Conservation (phyloP, 352 stramenopile species). For the Phytophthora uliginosa region DNA sequence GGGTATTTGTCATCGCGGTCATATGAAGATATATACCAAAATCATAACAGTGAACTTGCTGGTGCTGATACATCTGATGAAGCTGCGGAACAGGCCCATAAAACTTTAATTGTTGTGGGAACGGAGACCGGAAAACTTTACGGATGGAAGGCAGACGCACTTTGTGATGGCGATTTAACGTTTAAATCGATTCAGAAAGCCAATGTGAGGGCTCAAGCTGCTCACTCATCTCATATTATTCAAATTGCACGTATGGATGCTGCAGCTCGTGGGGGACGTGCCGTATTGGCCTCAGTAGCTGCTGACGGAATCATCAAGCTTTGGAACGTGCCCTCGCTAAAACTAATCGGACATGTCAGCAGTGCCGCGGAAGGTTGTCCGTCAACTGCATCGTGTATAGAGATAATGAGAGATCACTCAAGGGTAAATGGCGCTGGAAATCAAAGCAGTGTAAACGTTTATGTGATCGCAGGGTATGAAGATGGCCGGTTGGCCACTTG, state of each 20-base stretch:
- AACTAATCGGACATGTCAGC: conserved; percentile 53
- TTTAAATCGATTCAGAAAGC: conserved; percentile 36
- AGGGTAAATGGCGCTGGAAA: neutral
- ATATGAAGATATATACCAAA: conserved; percentile 7
- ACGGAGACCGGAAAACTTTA: conserved; percentile 54
- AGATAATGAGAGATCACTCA: conserved; percentile 21
- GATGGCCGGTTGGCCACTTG: conserved; percentile 63
- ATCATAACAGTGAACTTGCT: neutral
- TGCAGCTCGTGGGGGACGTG: conserved; percentile 4
- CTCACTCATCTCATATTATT: conserved; percentile 64
- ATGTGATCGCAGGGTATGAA: conserved; percentile 58
- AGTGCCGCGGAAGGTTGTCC: conserved; percentile 36
- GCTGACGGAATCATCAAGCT: conserved; percentile 72
- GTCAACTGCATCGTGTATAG: conserved; percentile 50
- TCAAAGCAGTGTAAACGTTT: neutral
- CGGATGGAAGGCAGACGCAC: conserved; percentile 38
- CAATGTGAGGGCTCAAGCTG: conserved; percentile 26
- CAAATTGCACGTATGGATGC: conserved; percentile 34
- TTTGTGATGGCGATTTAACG: neutral
- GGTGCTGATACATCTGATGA: neutral
- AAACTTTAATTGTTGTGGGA: conserved; percentile 41
- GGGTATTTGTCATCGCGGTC: conserved; percentile 18
- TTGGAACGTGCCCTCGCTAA: conserved; percentile 53
- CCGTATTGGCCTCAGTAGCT: conserved; percentile 50
- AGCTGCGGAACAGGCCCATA: neutral